Evolutionary conservation across 2,329 filamentous ascomycete genomes (phyloP).

Genomic region (Arthroderma uncinatum): DNA sequence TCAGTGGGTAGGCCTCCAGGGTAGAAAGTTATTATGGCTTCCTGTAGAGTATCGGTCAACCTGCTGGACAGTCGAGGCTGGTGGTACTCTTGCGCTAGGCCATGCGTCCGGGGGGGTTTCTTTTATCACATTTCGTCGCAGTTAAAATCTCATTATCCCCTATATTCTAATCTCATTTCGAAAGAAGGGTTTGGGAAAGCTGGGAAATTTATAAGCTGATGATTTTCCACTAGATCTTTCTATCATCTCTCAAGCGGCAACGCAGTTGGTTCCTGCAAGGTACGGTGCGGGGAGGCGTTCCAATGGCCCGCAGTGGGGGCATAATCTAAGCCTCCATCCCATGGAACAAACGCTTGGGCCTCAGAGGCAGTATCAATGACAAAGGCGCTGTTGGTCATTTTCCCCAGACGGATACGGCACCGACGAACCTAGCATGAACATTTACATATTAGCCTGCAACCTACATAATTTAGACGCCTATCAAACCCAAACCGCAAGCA

Average conservation of each 20-base stretch:
- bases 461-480: no score
- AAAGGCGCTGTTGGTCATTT: no score
- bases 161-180: neutral
- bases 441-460: no score
- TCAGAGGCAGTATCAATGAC: conserved; percentile 16
- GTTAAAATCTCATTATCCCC: neutral
- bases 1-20: neutral
- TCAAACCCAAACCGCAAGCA: no score
- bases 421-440: no score
- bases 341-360: neutral
- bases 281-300: neutral
- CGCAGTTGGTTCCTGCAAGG: neutral
- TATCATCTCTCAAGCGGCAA: no score
- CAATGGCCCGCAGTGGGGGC: conserved; percentile 2
- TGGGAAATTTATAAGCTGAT: neutral
- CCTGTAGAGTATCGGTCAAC: neutral
- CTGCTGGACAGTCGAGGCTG: neutral
- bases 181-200: neutral
- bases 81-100: no score
- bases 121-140: neutral
- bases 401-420: no score
- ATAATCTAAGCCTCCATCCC: neutral
- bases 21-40: conserved; percentile 4
- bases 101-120: neutral
- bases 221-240: no score